Percentiles rank a stretch among this genome's conserved stretches.
phyloP scores from a whole-genome alignment of 345 rosid genomes.

The Excoecaria cochinchinensis region DNA sequence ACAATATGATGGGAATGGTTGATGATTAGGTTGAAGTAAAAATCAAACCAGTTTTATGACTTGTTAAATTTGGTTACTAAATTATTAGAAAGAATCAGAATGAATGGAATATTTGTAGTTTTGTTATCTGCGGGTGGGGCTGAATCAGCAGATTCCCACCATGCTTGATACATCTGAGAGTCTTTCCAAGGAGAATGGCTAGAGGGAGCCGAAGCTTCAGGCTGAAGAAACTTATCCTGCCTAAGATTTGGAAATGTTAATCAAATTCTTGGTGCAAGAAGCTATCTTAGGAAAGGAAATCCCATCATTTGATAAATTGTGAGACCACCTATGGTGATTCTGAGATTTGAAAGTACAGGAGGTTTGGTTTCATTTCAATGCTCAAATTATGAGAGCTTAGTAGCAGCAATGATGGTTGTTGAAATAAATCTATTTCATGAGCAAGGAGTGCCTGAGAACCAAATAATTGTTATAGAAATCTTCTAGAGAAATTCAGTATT shows the following conservation, averaged over 20 bases:
- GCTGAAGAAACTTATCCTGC: not conserved
- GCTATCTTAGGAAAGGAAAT: not conserved
- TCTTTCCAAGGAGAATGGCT: not conserved
- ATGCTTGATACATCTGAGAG: not conserved
- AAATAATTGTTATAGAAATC: too few species aligned
- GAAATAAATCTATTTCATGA: too few species aligned
- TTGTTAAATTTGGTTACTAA: not conserved
- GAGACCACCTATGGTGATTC: not conserved
- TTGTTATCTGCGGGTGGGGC: not conserved
- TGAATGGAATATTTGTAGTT: not conserved
- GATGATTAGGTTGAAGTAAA: not conserved
- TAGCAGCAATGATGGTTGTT: too few species aligned
- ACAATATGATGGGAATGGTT: not conserved
- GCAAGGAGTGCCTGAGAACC: too few species aligned
- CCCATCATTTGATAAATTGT: not conserved
- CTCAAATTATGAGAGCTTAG: too few species aligned
- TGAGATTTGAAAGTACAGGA: not conserved
- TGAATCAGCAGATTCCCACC: not conserved
- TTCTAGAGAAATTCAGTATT: too few species aligned
- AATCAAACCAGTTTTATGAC: not conserved
- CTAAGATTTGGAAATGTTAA: not conserved
- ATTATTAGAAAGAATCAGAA: not conserved
- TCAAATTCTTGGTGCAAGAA: too few species aligned
- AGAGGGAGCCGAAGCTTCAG: not conserved
- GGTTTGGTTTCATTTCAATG: too few species aligned